These are phyloP conservation scores for Darksidea phi DNA, from an alignment of 495 filamentous ascomycete species.

Conservation along the genomic window DNA sequence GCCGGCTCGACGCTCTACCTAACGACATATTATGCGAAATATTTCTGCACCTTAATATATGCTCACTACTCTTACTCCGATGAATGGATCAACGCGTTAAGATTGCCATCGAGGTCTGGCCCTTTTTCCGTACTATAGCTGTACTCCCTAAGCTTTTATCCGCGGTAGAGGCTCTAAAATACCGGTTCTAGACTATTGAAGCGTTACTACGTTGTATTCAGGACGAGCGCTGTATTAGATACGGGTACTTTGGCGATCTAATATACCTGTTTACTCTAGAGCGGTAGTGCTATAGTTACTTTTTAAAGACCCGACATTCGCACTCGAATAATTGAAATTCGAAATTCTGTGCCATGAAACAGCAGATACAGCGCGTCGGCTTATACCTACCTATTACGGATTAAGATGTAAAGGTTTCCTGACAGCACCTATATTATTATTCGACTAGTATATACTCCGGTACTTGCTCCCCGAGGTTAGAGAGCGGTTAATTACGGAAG, in stretches of 20 bases:
- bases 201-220: neutral
- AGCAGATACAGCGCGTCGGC: neutral
- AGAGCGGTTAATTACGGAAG: neutral
- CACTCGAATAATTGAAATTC: neutral
- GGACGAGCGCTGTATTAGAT: slow-evolving; percentile 2
- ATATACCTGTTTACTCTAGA: slow-evolving; percentile 7
- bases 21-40: neutral
- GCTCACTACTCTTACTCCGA: slow-evolving; percentile 2
- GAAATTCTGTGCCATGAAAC: neutral
- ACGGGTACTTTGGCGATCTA: slow-evolving; percentile 2
- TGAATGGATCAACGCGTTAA: slow-evolving; percentile 1
- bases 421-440: neutral
- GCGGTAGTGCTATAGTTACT: slow-evolving; percentile 7
- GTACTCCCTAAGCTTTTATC: slow-evolving; percentile 3
- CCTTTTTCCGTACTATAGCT: slow-evolving; percentile 1
- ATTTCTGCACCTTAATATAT: neutral
- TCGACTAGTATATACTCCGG: neutral
- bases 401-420: neutral
- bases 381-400: slow-evolving; percentile 1
- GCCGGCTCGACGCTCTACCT: neutral
- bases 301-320: neutral
- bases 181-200: slow-evolving; percentile 2
- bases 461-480: neutral
- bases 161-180: slow-evolving; percentile 8
- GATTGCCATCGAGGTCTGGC: neutral